Evolutionary conservation across 352 stramenopile species (phyloP), one percentile per base, ranked within the genome.

Genomic region (Phytopythium boreale): DNA sequence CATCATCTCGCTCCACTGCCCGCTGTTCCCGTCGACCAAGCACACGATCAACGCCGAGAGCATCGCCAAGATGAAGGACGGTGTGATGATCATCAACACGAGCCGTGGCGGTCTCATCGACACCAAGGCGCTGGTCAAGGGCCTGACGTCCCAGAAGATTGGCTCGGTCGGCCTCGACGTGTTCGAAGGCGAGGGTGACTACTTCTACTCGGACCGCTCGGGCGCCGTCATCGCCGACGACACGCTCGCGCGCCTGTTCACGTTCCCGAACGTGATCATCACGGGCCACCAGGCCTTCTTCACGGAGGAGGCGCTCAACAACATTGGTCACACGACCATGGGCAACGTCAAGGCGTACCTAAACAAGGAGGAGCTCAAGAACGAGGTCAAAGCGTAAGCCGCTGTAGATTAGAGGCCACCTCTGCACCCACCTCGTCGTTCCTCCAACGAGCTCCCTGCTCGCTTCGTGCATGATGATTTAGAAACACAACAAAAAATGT

Each of bases 31-130:
- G 27, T 77, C 77, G 10, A 98, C 89, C 1, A 80, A 83, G 26
- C 89, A 98, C 71, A 84, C 85, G 20, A 87, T 98, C 62, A 93
- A 96, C 64, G 70, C 79, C 12, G 72, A 87, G 29, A 87, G 83
- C 55, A 84, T 98, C 51, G 66, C 71, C 14, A 85, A 93, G 72
- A 93, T 98, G 73, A 97, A 97, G 73, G 64, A 92, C 19, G 75
- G 82, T 19, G 88, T 97, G 4, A 86, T 95, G 66, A 67, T 98
- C 14, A 97, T 98, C 67, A 98, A 97, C 69, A 96, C 89, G 15
- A 92, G 82, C 29, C 89, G 90, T 60, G 91, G 92, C 56, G 89
- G 84, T 19, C 68, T 97, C 9, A 85, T 97, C 41, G 84, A 97
- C 65, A 97, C 88, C 19, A 79, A 77, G 14, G 84, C 88, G 8